These are phyloP conservation scores for Pseudohalonectria lignicola DNA, from an alignment of 2,329 filamentous ascomycete genomes.

Conservation along the genomic window DNA sequence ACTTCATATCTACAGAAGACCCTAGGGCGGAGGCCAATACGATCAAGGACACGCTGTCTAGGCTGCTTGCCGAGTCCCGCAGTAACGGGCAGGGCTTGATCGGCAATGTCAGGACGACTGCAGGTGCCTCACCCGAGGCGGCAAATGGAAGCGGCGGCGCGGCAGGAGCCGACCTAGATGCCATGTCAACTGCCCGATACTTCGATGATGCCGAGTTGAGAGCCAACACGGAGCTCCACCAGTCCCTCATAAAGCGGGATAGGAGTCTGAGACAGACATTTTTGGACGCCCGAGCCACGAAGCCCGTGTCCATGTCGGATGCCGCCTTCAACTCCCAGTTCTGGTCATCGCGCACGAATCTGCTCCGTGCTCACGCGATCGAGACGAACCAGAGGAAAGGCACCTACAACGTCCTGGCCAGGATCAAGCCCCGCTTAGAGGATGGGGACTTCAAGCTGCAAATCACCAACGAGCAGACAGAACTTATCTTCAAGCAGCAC, in stretches of 20 bases:
- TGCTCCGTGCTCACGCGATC: slow-evolving; percentile 83
- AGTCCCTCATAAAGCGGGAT: slow-evolving; percentile 78
- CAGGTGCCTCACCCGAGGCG: too few species aligned
- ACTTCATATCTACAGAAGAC: slow-evolving; percentile 68
- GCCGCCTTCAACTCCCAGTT: slow-evolving; percentile 84
- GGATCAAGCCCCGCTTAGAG: slow-evolving; percentile 58
- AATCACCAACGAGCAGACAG: slow-evolving; percentile 83
- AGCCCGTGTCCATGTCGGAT: slow-evolving; percentile 72
- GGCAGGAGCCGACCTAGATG: slow-evolving; percentile 39
- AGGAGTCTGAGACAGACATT: slow-evolving; percentile 70
- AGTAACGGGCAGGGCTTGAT: slow-evolving; percentile 36
- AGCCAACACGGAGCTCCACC: slow-evolving; percentile 70
- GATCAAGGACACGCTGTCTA: slow-evolving; percentile 72
- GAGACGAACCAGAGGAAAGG: slow-evolving; percentile 79
- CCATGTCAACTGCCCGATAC: slow-evolving; percentile 60
- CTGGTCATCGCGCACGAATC: slow-evolving; percentile 79
- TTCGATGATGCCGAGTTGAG: slow-evolving; percentile 75
- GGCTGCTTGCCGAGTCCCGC: slow-evolving; percentile 62
- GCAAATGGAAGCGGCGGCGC: slow-evolving; percentile 11
- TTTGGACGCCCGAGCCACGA: slow-evolving; percentile 70
- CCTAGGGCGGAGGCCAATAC: slow-evolving; percentile 76
- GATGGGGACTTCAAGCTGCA: slow-evolving; percentile 63
- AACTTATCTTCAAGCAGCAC: slow-evolving; percentile 87
- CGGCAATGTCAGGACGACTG: slow-evolving; percentile 32
- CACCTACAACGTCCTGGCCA: slow-evolving; percentile 86